Conservation (phyloP, 2,329 filamentous ascomycete species). For the Drechslerella stenobrocha region DNA sequence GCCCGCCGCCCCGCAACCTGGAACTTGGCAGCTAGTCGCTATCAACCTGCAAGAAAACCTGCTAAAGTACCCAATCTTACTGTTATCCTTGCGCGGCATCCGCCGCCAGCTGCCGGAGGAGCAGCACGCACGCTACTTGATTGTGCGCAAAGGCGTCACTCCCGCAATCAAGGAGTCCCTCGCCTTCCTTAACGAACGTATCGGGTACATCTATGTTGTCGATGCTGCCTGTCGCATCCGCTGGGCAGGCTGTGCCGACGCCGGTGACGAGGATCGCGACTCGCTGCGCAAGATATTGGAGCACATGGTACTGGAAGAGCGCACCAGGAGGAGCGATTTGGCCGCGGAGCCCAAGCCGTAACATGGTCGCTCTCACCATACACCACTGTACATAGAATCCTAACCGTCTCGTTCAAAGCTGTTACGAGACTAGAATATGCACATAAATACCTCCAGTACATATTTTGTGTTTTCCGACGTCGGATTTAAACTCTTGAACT, state of each 20-base stretch:
- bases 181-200: constrained; percentile 80
- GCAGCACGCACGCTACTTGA: constrained; percentile 66
- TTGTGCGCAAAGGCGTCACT: constrained; percentile 63
- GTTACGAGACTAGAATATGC: too few relatives aligned
- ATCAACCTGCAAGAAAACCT: constrained; percentile 85
- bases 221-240: constrained; percentile 85
- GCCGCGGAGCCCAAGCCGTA: constrained; percentile 54
- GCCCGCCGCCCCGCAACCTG: constrained; percentile 53
- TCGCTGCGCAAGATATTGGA: constrained; percentile 68
- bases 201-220: constrained; percentile 90
- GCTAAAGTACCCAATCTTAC: constrained; percentile 61
- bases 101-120: constrained; percentile 61
- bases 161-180: constrained; percentile 66
- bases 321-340: constrained; percentile 44
- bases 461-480: too few relatives aligned
- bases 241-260: constrained; percentile 83
- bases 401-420: too few relatives aligned
- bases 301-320: constrained; percentile 65
- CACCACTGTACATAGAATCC: too few relatives aligned
- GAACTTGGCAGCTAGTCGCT: constrained; percentile 73
- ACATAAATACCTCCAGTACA: too few relatives aligned
- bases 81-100: constrained; percentile 63
- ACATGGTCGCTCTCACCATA: too few relatives aligned
- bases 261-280: constrained; percentile 68
- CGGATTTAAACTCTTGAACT: neutral